Conservation (phyloP, 2,329 filamentous ascomycete genomes). For the Exophiala calicioides region DNA sequence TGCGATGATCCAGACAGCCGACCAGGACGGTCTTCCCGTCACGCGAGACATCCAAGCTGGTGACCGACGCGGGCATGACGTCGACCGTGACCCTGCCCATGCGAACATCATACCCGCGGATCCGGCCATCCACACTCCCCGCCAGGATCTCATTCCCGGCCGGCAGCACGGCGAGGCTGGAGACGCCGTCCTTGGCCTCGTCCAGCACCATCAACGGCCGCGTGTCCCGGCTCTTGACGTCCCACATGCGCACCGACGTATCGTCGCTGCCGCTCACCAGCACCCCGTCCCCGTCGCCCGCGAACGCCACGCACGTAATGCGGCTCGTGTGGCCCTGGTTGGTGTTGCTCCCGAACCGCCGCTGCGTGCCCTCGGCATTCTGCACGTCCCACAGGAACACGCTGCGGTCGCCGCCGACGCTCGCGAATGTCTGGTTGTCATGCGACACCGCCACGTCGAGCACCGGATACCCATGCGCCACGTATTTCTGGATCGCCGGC, state of each 20-base stretch:
- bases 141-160: slow-evolving; percentile 56
- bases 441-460: slow-evolving; percentile 71
- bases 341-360: slow-evolving; percentile 65
- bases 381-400: slow-evolving; percentile 96
- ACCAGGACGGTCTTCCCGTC: slow-evolving; percentile 76
- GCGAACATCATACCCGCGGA: slow-evolving; percentile 79
- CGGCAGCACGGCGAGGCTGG: slow-evolving; percentile 16
- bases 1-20: slow-evolving; percentile 70
- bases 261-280: slow-evolving; percentile 74
- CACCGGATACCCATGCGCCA: slow-evolving; percentile 88
- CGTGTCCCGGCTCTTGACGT: slow-evolving; percentile 55
- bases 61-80: slow-evolving; percentile 68
- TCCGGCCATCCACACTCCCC: slow-evolving; percentile 81
- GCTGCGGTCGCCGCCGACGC: slow-evolving; percentile 82
- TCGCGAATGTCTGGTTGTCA: slow-evolving; percentile 83
- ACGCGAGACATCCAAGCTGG: slow-evolving; percentile 68
- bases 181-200: slow-evolving; percentile 69
- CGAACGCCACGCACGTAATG: slow-evolving; percentile 78
- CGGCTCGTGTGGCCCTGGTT: slow-evolving; percentile 65
- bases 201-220: slow-evolving; percentile 71
- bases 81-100: slow-evolving; percentile 72
- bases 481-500: slow-evolving; percentile 85
- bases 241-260: slow-evolving; percentile 75
- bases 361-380: slow-evolving; percentile 68
- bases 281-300: slow-evolving; percentile 68